These are phyloP conservation scores for Colletotrichum paranaense DNA, from an alignment of 2,329 filamentous ascomycete genomes.

Conservation along the genomic window DNA sequence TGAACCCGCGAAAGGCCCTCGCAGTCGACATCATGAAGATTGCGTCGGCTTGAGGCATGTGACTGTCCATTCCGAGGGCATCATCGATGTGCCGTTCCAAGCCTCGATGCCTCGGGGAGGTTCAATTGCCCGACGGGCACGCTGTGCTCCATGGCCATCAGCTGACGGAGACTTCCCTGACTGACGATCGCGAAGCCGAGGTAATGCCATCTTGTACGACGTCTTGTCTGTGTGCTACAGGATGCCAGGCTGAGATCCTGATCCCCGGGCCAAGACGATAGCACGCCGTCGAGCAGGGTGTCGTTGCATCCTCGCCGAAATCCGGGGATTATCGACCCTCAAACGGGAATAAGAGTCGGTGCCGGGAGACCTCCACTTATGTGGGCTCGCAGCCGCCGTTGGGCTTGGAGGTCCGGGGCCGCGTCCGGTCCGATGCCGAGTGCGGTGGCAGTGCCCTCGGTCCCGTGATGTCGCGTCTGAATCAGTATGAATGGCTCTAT, in stretches of 20 bases:
- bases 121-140: accelerated
- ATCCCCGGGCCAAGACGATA: background rate
- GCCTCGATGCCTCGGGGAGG: background rate
- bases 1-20: accelerated
- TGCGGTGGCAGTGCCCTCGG: background rate
- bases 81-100: background rate
- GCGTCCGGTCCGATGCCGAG: background rate
- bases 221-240: background rate
- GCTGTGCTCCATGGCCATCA: background rate
- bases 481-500: background rate
- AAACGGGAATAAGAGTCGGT: background rate
- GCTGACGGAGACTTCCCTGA: accelerated
- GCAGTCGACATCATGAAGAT: background rate
- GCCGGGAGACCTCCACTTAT: background rate
- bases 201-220: background rate
- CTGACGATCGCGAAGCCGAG: background rate
- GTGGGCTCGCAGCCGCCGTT: background rate
- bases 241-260: background rate
- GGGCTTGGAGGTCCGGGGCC: background rate
- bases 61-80: background rate
- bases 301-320: background rate
- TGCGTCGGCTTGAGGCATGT: background rate
- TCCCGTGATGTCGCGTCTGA: background rate
- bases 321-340: background rate
- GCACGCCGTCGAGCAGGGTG: background rate